Percentiles rank a stretch among this genome's conserved stretches.
Evolutionary conservation across 805 yeast genomes (phyloP).

Genomic region (Myxozyma neotropica): DNA sequence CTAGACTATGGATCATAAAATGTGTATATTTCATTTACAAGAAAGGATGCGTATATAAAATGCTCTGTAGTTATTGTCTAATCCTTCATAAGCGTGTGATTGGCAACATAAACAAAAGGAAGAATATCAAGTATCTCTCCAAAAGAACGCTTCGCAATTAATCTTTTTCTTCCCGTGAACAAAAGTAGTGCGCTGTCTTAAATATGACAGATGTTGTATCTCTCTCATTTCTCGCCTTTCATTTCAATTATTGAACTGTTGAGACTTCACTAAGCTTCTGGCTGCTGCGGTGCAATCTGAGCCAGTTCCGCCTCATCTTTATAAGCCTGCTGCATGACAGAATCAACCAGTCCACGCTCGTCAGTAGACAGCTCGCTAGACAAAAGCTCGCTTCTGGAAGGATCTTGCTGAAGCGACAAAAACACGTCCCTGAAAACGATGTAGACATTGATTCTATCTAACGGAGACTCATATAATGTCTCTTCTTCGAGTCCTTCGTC

Average conservation of each 20-base stretch:
- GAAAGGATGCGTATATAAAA: background rate
- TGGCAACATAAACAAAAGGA: background rate
- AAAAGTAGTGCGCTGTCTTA: background rate
- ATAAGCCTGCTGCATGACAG: constrained; percentile 26
- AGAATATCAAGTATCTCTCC: background rate
- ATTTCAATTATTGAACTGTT: background rate
- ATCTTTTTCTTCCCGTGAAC: background rate
- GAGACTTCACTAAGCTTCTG: background rate
- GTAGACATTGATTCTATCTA: constrained; percentile 76
- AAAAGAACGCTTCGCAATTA: background rate
- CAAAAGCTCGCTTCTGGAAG: constrained; percentile 17
- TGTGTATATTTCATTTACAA: background rate
- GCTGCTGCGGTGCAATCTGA: constrained; percentile 5
- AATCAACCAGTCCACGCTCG: constrained; percentile 18
- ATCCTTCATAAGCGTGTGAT: background rate
- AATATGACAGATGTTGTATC: background rate
- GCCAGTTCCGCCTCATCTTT: constrained; percentile 20
- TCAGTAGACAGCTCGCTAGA: constrained; percentile 17
- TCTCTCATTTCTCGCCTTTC: background rate
- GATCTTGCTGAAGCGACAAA: constrained; percentile 22
- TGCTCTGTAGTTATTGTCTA: background rate
- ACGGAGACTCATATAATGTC: constrained; percentile 73
- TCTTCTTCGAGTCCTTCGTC: constrained; percentile 66
- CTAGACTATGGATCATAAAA: background rate
- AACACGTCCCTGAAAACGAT: constrained; percentile 62